phyloP scores from a whole-genome alignment of 2,329 filamentous ascomycete genomes.

The Fusarium illudens region DNA sequence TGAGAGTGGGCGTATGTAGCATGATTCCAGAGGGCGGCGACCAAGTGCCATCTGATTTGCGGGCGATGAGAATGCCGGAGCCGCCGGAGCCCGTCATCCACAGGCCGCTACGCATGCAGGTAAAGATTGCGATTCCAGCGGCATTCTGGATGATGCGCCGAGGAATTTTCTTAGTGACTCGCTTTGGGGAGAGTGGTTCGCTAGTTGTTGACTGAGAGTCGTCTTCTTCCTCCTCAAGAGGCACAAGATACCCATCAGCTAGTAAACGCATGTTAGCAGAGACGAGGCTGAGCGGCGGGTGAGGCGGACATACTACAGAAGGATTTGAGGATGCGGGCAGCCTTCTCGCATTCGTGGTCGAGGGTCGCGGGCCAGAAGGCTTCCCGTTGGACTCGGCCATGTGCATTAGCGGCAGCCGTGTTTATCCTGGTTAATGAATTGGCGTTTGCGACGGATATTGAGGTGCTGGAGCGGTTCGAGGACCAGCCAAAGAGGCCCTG shows the following conservation, averaged over 20 bases:
- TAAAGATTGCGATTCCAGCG: constrained; percentile 91
- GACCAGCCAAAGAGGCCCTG: constrained; percentile 55
- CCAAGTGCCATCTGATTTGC: constrained; percentile 88
- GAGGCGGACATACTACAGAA: constrained; percentile 74
- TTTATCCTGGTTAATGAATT: constrained; percentile 47
- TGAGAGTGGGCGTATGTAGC: constrained; percentile 86
- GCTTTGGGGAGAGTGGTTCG: constrained; percentile 60
- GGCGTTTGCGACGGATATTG: constrained; percentile 27
- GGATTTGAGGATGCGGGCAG: constrained; percentile 85
- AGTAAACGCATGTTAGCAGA: constrained; percentile 31
- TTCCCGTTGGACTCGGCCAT: constrained; percentile 57
- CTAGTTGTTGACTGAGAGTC: constrained; percentile 42
- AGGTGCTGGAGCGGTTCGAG: constrained; percentile 57
- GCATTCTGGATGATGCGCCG: constrained; percentile 86
- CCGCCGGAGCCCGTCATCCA: constrained; percentile 93
- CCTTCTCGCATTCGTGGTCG: constrained; percentile 91
- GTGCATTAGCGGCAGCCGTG: constrained; percentile 46
- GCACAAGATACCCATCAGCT: constrained; percentile 66
- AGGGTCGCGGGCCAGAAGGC: constrained; percentile 86
- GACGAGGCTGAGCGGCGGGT: not conserved
- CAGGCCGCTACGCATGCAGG: constrained; percentile 91
- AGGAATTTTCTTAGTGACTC: constrained; percentile 81
- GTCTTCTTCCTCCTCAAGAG: constrained; percentile 51
- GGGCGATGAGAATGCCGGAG: constrained; percentile 84
- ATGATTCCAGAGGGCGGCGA: constrained; percentile 91